Evolutionary conservation across 2,329 filamentous ascomycete genomes (phyloP).

Genomic region (Microsporum audouinii): DNA sequence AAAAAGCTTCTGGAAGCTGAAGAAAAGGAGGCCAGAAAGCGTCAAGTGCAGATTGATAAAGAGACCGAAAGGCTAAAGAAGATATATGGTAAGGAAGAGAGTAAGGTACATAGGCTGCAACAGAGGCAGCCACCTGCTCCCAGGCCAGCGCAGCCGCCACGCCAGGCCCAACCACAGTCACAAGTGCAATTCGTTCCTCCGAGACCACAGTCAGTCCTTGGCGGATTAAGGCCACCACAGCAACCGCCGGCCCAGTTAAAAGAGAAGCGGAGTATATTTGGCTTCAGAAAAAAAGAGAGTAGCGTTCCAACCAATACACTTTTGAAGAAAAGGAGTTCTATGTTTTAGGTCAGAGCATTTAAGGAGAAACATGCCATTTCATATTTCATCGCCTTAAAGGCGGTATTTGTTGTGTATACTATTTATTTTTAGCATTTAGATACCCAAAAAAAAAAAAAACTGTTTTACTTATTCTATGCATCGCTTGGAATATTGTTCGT

Average conservation of each 20-base stretch:
- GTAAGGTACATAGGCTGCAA: neutral
- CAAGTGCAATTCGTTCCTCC: neutral
- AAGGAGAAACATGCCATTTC: neutral
- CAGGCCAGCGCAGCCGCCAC: neutral
- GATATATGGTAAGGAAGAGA: constrained; percentile 41
- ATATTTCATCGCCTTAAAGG: neutral
- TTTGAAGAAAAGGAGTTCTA: constrained; percentile 37
- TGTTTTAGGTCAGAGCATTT: constrained; percentile 23
- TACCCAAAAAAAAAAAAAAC: neutral
- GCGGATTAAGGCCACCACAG: neutral
- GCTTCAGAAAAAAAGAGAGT: constrained; percentile 26
- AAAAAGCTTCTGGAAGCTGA: constrained; percentile 44
- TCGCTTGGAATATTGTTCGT: neutral
- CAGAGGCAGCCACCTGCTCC: neutral
- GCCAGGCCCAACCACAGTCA: neutral
- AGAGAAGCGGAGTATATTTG: constrained; percentile 37
- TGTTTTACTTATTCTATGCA: neutral
- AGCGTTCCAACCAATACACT: constrained; percentile 24
- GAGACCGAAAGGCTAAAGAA: constrained; percentile 63
- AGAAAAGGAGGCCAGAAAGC: constrained; percentile 40
- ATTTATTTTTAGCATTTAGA: neutral
- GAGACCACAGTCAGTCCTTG: neutral
- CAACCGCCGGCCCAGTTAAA: constrained; percentile 20
- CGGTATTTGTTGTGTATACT: neutral
- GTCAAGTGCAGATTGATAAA: constrained; percentile 52